These are phyloP conservation scores for Cordyceps fumosorosea DNA, from an alignment of 2,329 filamentous ascomycete species.

Conservation along the genomic window DNA sequence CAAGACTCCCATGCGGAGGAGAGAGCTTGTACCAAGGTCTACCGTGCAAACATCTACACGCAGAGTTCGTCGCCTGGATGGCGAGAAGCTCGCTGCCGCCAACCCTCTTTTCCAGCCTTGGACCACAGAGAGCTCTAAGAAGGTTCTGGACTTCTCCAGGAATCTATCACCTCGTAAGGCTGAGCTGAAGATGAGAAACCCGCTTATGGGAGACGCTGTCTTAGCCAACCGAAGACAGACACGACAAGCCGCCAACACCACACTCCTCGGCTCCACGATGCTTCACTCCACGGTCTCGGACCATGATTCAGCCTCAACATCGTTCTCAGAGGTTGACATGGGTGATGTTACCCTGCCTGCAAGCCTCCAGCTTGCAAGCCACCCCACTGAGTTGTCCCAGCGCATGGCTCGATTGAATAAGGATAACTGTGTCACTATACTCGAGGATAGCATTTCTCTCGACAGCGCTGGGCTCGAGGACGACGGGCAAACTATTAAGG, in stretches of 20 bases:
- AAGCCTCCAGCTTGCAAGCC: slow-evolving; percentile 7
- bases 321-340: slow-evolving; percentile 4
- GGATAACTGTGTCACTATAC: slow-evolving; percentile 5
- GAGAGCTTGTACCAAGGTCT: slow-evolving; percentile 21
- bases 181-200: not conserved
- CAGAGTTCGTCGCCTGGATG: slow-evolving; percentile 26
- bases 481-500: not conserved
- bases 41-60: slow-evolving; percentile 20
- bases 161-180: slow-evolving; percentile 9
- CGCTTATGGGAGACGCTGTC: not conserved
- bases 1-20: slow-evolving; percentile 12
- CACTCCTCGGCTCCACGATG: not conserved
- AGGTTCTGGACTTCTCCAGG: slow-evolving; percentile 11
- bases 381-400: slow-evolving; percentile 3
- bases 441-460: not conserved
- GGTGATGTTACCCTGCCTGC: slow-evolving; percentile 11
- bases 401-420: slow-evolving; percentile 6
- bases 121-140: slow-evolving; percentile 20
- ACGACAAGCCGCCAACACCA: not conserved
- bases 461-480: not conserved
- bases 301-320: slow-evolving; percentile 1
- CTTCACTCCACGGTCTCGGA: not conserved
- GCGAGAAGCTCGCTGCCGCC: slow-evolving; percentile 15
- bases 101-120: slow-evolving; percentile 29
- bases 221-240: not conserved